Percentiles rank a stretch among this genome's conserved stretches.
phyloP scores from a whole-genome alignment of 495 filamentous ascomycete genomes.

The Opeltia flavorubescens region DNA sequence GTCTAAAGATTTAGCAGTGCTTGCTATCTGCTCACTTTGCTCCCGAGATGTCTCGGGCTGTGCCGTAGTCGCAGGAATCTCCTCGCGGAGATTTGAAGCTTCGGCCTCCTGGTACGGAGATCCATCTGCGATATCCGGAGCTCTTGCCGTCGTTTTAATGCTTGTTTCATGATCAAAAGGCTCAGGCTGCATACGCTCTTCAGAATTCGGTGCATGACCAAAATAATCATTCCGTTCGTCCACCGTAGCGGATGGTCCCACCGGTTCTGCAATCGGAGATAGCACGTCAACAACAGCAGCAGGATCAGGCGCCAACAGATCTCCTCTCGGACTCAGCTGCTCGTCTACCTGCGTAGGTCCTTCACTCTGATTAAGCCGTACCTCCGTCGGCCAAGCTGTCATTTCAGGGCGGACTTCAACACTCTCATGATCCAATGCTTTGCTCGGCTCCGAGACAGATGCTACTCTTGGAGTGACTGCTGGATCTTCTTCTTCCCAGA shows the following conservation, averaged over 20 bases:
- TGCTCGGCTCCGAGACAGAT: background rate
- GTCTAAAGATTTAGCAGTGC: background rate
- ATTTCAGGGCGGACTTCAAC: background rate
- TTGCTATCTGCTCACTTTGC: background rate
- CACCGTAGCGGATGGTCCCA: too few relatives aligned
- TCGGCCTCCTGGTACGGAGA: background rate
- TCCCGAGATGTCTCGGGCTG: too few relatives aligned
- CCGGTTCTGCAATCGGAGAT: background rate
- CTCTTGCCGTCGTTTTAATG: background rate
- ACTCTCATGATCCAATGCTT: background rate
- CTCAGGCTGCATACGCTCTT: background rate
- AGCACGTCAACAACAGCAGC: background rate
- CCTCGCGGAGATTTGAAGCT: background rate
- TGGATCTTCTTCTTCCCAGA: conserved; percentile 11
- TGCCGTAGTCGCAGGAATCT: background rate
- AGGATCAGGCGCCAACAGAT: background rate
- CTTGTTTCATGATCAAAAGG: background rate
- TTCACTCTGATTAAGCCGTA: conserved; percentile 11
- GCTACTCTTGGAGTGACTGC: background rate
- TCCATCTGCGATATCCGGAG: background rate
- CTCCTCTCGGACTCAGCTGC: too few relatives aligned
- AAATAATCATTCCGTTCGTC: background rate
- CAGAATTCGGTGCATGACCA: background rate
- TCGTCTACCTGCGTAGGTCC: conserved; percentile 13
- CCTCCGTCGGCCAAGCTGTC: background rate